Percentiles rank a stretch among this genome's conserved stretches.
Conservation (phyloP, 2,329 filamentous ascomycete genomes). For the Fusarium equiseti region DNA sequence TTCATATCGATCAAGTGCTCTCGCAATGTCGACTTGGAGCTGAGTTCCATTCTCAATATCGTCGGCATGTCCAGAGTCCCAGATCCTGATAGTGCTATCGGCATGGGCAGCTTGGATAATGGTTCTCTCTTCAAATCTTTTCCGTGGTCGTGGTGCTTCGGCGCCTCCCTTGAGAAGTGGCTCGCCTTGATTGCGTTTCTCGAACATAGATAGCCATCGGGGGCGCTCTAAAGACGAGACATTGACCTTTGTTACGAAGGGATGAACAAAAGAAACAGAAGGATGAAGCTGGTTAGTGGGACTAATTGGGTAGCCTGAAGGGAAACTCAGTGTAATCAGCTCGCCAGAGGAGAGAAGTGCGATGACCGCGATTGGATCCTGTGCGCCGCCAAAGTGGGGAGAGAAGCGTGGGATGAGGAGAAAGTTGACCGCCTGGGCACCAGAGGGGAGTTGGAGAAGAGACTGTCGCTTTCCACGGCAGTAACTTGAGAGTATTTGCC, state of each 20-base stretch:
- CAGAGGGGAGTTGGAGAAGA: slow-evolving; percentile 79
- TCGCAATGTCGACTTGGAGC: slow-evolving; percentile 87
- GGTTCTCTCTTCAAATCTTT: slow-evolving; percentile 84
- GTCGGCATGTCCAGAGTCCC: slow-evolving; percentile 92
- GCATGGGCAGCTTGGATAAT: slow-evolving; percentile 89
- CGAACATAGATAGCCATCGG: slow-evolving; percentile 91
- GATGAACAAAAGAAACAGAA: slow-evolving; percentile 88
- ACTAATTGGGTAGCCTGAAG: slow-evolving; percentile 88
- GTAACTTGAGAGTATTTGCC: slow-evolving; percentile 84
- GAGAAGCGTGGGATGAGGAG: slow-evolving; percentile 84
- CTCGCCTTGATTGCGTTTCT: slow-evolving; percentile 83
- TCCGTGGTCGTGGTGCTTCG: slow-evolving; percentile 75
- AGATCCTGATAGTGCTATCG: slow-evolving; percentile 90
- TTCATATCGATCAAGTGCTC: slow-evolving; percentile 82
- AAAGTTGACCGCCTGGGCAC: slow-evolving; percentile 82
- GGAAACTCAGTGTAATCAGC: slow-evolving; percentile 89
- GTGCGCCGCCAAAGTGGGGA: slow-evolving; percentile 87
- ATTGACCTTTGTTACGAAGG: slow-evolving; percentile 81
- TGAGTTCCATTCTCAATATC: slow-evolving; percentile 88
- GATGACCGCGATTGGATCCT: slow-evolving; percentile 90
- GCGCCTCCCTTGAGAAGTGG: slow-evolving; percentile 83
- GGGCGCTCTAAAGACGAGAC: slow-evolving; percentile 81
- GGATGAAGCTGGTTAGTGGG: slow-evolving; percentile 94
- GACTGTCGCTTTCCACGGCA: slow-evolving; percentile 81
- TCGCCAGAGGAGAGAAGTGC: slow-evolving; percentile 87